These are phyloP conservation scores for Salix koriyanagi DNA, from an alignment of 345 rosid genomes.

Conservation along the genomic window DNA sequence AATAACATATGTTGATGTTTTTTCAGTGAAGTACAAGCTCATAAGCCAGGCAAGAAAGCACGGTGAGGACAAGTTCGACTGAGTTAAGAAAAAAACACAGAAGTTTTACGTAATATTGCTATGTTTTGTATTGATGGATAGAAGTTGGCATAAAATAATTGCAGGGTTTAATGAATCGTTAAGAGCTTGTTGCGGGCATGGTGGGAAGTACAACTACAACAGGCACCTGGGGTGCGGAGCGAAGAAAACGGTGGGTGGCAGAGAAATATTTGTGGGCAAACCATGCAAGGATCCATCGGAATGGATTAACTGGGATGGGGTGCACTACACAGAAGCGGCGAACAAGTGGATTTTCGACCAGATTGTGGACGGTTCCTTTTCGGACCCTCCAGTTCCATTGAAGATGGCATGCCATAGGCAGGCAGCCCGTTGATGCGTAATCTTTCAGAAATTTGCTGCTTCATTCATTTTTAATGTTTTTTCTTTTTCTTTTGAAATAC, in stretches of 20 bases:
- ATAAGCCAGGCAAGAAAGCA: conserved; percentile 44
- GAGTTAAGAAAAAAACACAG: no score
- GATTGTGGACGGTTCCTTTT: conserved; percentile 29
- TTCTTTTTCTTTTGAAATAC: background rate
- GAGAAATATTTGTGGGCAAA: conserved; percentile 45
- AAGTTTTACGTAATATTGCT: no score
- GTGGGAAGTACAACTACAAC: conserved; percentile 71
- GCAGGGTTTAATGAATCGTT: conserved; percentile 60
- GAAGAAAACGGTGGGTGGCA: conserved; percentile 36
- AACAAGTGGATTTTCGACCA: conserved; percentile 34
- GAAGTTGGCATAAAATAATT: no score
- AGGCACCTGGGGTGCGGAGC: conserved; percentile 49
- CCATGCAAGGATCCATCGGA: conserved; percentile 42
- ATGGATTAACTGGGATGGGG: conserved; percentile 48
- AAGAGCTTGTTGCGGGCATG: conserved; percentile 71
- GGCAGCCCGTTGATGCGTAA: background rate
- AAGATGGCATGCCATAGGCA: conserved; percentile 38
- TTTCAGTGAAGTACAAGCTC: conserved; percentile 52
- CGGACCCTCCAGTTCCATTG: conserved; percentile 39
- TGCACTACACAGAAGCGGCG: conserved; percentile 50
- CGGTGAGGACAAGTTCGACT: conserved; percentile 25
- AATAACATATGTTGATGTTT: conserved; percentile 60
- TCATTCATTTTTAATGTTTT: background rate
- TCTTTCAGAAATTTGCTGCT: background rate
- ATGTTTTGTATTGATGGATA: no score